phyloP scores from a whole-genome alignment of 2,329 filamentous ascomycete genomes.

The Sclerotinia nivalis region DNA sequence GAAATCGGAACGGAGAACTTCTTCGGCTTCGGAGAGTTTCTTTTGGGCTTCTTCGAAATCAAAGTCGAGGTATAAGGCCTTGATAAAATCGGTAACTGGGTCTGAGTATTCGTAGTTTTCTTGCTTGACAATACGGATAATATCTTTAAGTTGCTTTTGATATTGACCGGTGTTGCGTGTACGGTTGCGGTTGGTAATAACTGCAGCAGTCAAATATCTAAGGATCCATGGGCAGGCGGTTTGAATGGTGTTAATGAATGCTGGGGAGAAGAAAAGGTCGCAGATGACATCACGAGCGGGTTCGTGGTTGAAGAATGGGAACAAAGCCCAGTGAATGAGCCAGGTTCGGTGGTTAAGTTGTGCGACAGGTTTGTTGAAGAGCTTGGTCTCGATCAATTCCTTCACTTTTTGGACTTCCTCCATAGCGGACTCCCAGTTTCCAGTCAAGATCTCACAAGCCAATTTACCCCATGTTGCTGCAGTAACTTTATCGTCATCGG shows the following conservation, averaged over 20 bases:
- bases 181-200: conserved; percentile 88
- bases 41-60: conserved; percentile 96
- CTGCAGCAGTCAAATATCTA: conserved; percentile 88
- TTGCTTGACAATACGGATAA: conserved; percentile 92
- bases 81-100: conserved; percentile 93
- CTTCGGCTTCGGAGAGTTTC: conserved; percentile 82
- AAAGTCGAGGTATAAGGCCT: conserved; percentile 92
- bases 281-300: conserved; percentile 85
- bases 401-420: conserved; percentile 89
- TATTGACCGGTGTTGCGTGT: conserved; percentile 79
- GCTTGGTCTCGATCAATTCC: conserved; percentile 87
- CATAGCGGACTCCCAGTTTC: conserved; percentile 92
- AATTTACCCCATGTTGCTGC: conserved; percentile 98
- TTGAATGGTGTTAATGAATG: conserved; percentile 99
- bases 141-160: conserved; percentile 98
- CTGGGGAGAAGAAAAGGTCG: conserved; percentile 94
- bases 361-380: conserved; percentile 93
- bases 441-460: conserved; percentile 90
- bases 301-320: conserved; percentile 98
- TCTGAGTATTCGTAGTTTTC: conserved; percentile 98
- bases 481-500: conserved; percentile 96
- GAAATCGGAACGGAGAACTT: conserved; percentile 91
- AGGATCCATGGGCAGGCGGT: conserved; percentile 96
- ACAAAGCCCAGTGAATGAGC: conserved; percentile 97
- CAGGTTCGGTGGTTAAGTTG: conserved; percentile 96